Evolutionary conservation across 192 early-diverging fungal species (phyloP).

Genomic region (Rhizophagus clarus): DNA sequence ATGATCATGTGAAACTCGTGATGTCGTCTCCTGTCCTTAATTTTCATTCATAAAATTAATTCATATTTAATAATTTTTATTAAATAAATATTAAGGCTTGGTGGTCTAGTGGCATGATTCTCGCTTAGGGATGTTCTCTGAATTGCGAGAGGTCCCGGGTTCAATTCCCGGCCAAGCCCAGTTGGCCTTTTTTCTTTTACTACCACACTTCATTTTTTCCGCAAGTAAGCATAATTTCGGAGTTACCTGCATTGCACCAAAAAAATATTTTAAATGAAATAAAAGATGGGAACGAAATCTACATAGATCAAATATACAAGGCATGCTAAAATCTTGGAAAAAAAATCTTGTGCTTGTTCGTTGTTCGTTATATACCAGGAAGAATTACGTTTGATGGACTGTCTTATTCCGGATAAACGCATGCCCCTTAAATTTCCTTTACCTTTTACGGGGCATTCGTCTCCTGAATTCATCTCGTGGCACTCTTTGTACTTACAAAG

Average conservation of each 20-base stretch:
- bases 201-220: neutral
- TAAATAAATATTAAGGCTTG: slow-evolving; percentile 7
- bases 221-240: too few species aligned
- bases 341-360: too few species aligned
- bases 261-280: too few species aligned
- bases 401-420: neutral
- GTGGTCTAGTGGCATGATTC: slow-evolving; percentile 33
- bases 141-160: slow-evolving; percentile 29
- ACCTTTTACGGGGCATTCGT: neutral
- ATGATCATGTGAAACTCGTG: neutral
- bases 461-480: neutral
- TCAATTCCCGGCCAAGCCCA: slow-evolving; percentile 33
- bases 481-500: neutral
- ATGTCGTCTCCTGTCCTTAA: neutral
- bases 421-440: neutral
- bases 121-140: slow-evolving; percentile 15
- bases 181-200: neutral
- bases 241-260: too few species aligned
- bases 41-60: neutral
- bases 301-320: too few species aligned
- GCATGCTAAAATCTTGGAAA: too few species aligned
- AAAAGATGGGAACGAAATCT: too few species aligned
- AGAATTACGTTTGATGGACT: neutral
- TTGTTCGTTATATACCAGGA: too few species aligned
- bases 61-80: neutral